Base-by-base conservation (phyloP, 2,329 filamentous ascomycete species). In the Fusarium sp. region DNA sequence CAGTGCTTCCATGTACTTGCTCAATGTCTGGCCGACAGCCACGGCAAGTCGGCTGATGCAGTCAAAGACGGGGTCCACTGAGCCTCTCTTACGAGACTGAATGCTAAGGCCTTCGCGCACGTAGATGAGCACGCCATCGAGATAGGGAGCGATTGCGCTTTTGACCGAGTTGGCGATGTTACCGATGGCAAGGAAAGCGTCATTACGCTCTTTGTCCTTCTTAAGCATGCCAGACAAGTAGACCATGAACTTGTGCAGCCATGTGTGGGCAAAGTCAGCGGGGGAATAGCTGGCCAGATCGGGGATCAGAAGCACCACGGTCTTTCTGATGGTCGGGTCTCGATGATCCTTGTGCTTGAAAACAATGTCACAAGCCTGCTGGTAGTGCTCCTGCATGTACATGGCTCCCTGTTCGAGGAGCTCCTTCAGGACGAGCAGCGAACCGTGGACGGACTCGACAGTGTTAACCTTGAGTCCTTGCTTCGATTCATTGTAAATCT, bases 331-430 rank as follows among this genome's bases (percentile, higher is more conserved):
- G 38, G 95, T 93, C 5, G 91, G 86, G 77, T 99, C 97, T 63
- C 94, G 91, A 78, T 98, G 95, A 77, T 99, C 97, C 82, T 97
- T 97, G 82, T 97, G 94, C 71, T 94, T 93, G 74, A 96, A 92
- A 38, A 98, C 94, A 73, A 97, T 95, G 72, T 99, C 97, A 81
- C 96, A 98, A 13, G 95, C 93, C 77, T 97, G 94, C 68, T 93
- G 91, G 82, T 98, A 99, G 80, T 95, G 91, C 42, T 95, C 94
- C 79, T 98, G 95, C 97, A 99, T 98, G 83, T 97, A 99, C 96
- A 99, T 99, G 77, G 95, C 95, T 63, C 97, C 97, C 81, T 98
- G 96, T 73, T 97, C 91, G 20, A 99, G 90, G 57, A 99, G 89
- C 84, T 98, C 96, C 82, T 96, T 97, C 78, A 98, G 89, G 2